Conservation (phyloP, 192 early-diverging fungal species). For the Coemansia sp. region DNA sequence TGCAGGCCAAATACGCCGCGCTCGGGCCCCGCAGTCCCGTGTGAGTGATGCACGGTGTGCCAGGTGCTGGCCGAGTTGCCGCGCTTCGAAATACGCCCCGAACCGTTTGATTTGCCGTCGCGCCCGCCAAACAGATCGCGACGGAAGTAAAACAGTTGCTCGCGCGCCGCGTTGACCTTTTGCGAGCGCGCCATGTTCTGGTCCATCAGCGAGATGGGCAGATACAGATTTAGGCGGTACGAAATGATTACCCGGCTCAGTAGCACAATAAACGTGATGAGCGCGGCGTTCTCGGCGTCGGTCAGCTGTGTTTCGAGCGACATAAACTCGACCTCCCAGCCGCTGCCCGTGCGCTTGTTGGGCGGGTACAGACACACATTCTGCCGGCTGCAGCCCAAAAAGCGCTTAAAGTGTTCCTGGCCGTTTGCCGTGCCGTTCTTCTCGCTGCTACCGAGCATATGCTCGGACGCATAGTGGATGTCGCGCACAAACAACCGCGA, state of each 20-base stretch:
- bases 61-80: conserved; percentile 10
- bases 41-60: not conserved
- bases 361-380: conserved; percentile 98
- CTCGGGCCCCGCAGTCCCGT: not conserved
- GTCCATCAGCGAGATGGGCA: conserved; percentile 92
- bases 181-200: conserved; percentile 88
- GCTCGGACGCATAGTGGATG: conserved; percentile 84
- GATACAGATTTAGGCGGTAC: conserved; percentile 89
- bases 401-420: conserved; percentile 97
- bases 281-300: conserved; percentile 95
- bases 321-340: conserved; percentile 97
- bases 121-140: conserved; percentile 64
- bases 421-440: conserved; percentile 15
- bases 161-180: conserved; percentile 67
- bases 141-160: conserved; percentile 87
- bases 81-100: conserved; percentile 34
- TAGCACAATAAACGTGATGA: conserved; percentile 90
- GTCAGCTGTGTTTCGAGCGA: conserved; percentile 95
- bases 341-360: conserved; percentile 78
- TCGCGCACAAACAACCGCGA: conserved; percentile 95
- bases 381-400: conserved; percentile 96
- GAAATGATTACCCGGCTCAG: conserved; percentile 83
- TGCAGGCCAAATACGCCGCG: conserved; percentile 5
- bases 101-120: conserved; percentile 33
- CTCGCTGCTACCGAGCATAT: conserved; percentile 61